phyloP scores from a whole-genome alignment of 805 yeast species.

The Candida germanica region DNA sequence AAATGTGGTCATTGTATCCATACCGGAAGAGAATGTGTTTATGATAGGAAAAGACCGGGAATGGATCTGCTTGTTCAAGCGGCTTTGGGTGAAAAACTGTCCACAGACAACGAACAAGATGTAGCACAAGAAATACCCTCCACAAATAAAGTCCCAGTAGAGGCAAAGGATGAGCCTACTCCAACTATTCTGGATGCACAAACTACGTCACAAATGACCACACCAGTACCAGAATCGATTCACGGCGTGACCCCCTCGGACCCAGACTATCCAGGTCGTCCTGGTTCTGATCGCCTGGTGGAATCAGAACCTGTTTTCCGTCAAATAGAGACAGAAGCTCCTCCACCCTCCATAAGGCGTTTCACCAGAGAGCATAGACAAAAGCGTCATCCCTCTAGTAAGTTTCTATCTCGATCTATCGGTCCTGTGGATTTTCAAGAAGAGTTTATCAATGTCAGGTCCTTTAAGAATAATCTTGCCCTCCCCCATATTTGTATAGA shows the following conservation, averaged over 20 bases:
- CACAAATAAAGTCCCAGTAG: too few species aligned
- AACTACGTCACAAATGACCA: too few species aligned
- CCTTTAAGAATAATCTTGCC: slow-evolving; percentile 21
- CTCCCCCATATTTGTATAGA: slow-evolving; percentile 30
- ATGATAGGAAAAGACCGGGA: slow-evolving; percentile 21
- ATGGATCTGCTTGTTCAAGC: slow-evolving; percentile 9
- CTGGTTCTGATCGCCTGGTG: too few species aligned
- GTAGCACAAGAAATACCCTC: not conserved
- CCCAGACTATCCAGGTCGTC: not conserved
- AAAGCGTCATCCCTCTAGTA: too few species aligned
- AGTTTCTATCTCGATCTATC: slow-evolving; percentile 1
- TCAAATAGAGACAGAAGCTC: not conserved
- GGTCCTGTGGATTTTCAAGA: slow-evolving; percentile 15
- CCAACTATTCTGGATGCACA: not conserved
- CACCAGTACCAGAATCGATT: too few species aligned
- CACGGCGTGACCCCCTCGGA: not conserved
- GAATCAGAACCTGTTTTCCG: too few species aligned
- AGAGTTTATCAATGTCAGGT: slow-evolving; percentile 35
- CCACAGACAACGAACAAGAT: slow-evolving; percentile 2
- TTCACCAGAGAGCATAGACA: too few species aligned
- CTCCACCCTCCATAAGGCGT: not conserved
- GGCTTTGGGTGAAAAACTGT: slow-evolving; percentile 1
- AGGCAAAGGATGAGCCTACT: not conserved
- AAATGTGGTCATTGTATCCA: slow-evolving; percentile 32
- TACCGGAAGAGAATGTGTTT: slow-evolving; percentile 33